Conservation (phyloP, 495 filamentous ascomycete genomes). For the Talaromyces ruber region DNA sequence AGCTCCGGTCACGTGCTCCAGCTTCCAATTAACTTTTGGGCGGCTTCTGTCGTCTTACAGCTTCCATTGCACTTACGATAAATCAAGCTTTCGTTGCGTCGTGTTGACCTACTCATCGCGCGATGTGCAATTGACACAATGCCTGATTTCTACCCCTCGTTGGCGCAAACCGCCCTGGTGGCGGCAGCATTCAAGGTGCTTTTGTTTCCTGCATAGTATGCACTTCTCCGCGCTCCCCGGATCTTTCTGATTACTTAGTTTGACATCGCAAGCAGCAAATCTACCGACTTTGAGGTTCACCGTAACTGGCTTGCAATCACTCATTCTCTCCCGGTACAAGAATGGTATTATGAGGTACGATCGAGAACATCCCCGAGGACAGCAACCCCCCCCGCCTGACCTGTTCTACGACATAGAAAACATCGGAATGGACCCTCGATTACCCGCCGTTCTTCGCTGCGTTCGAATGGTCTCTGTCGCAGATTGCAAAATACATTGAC, state of each 20-base stretch:
- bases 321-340: slow-evolving; percentile 71
- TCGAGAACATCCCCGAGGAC: background rate
- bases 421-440: slow-evolving; percentile 97
- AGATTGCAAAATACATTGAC: slow-evolving; percentile 66
- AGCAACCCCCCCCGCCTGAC: slow-evolving; percentile 3
- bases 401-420: slow-evolving; percentile 44
- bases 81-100: background rate
- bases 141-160: slow-evolving; percentile 74
- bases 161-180: slow-evolving; percentile 79
- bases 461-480: slow-evolving; percentile 91
- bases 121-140: slow-evolving; percentile 42
- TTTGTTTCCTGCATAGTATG: slow-evolving; percentile 94
- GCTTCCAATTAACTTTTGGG: background rate
- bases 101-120: slow-evolving; percentile 6
- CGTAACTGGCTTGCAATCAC: slow-evolving; percentile 97
- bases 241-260: background rate
- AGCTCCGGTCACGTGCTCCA: background rate
- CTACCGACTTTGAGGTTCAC: slow-evolving; percentile 98
- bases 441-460: slow-evolving; percentile 97
- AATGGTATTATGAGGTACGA: slow-evolving; percentile 88
- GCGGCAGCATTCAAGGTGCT: slow-evolving; percentile 88
- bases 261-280: slow-evolving; percentile 56
- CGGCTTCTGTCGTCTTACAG: background rate
- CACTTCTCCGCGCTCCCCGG: slow-evolving; percentile 9
- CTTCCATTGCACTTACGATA: background rate